Conservation (phyloP, 2,329 filamentous ascomycete genomes). For the Microdochium nivale region DNA sequence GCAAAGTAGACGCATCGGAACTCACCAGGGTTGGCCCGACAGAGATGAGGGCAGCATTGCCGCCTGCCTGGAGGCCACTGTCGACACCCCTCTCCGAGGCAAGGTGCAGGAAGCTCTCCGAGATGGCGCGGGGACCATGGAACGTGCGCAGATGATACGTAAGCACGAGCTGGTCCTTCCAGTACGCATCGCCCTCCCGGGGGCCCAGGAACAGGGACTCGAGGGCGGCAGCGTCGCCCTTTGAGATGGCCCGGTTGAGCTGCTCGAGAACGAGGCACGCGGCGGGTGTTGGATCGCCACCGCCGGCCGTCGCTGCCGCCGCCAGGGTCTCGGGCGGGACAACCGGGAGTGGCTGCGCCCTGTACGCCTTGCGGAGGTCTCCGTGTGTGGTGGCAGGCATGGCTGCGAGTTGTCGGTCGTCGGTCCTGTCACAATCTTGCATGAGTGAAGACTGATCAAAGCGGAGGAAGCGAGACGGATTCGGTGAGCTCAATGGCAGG, state of each 20-base stretch:
- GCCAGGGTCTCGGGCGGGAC: slow-evolving; percentile 6
- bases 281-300: slow-evolving; percentile 4
- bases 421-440: not conserved
- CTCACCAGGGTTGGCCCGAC: slow-evolving; percentile 6
- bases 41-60: slow-evolving; percentile 7
- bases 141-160: slow-evolving; percentile 29
- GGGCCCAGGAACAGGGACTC: slow-evolving; percentile 16
- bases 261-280: slow-evolving; percentile 6
- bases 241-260: slow-evolving; percentile 11
- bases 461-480: slow-evolving; percentile 4
- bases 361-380: slow-evolving; percentile 15
- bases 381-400: not conserved
- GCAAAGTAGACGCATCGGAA: not conserved
- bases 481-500: too few species aligned
- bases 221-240: slow-evolving; percentile 11
- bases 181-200: slow-evolving; percentile 19
- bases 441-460: not conserved
- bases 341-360: slow-evolving; percentile 14
- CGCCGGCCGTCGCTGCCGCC: not conserved
- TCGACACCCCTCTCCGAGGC: slow-evolving; percentile 7
- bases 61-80: slow-evolving; percentile 7
- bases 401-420: not conserved
- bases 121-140: slow-evolving; percentile 10
- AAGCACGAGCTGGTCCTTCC: slow-evolving; percentile 25
- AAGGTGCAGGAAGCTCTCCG: slow-evolving; percentile 12